Percentiles rank a stretch among this genome's conserved stretches.
Evolutionary conservation across 2,329 filamentous ascomycete genomes (phyloP).

Genomic region (Verticillium albo-atrum): DNA sequence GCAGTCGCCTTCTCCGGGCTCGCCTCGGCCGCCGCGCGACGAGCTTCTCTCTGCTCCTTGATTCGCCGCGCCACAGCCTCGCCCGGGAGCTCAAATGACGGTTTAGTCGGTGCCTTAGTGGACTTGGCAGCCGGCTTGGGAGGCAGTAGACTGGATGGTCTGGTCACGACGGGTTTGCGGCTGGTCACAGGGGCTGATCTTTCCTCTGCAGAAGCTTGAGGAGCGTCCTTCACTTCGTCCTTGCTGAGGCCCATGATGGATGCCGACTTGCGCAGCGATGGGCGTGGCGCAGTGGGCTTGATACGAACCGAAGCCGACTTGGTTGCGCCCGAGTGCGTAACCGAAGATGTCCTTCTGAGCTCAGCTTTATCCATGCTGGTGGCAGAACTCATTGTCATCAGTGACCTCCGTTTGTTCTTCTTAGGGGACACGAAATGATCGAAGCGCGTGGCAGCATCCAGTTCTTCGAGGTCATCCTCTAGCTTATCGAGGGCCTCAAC

Average conservation of each 20-base stretch:
- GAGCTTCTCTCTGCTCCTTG: slow-evolving; percentile 55
- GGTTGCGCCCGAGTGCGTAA: slow-evolving; percentile 30
- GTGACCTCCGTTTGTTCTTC: slow-evolving; percentile 3
- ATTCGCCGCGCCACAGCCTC: slow-evolving; percentile 55
- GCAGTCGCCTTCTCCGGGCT: slow-evolving; percentile 8
- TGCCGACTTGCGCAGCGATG: slow-evolving; percentile 35
- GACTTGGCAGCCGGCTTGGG: slow-evolving; percentile 46
- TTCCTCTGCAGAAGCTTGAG: slow-evolving; percentile 13
- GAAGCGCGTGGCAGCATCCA: slow-evolving; percentile 34
- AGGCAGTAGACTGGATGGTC: slow-evolving; percentile 36
- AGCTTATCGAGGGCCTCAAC: slow-evolving; percentile 58
- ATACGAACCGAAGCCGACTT: slow-evolving; percentile 35
- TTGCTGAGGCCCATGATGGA: slow-evolving; percentile 32
- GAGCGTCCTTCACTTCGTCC: slow-evolving; percentile 4
- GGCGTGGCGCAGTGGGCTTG: slow-evolving; percentile 31
- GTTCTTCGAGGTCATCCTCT: slow-evolving; percentile 56
- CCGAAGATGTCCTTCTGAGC: slow-evolving; percentile 2
- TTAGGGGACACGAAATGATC: slow-evolving; percentile 25
- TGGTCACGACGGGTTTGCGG: slow-evolving; percentile 19
- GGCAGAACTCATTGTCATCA: not conserved
- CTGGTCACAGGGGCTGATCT: slow-evolving; percentile 16
- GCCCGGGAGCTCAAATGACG: slow-evolving; percentile 59
- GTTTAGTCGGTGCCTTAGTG: slow-evolving; percentile 46
- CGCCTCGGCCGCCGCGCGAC: slow-evolving; percentile 32
- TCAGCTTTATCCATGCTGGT: not conserved